A percentile compares a stretch with the other conserved stretches of the same genome.
These are phyloP conservation scores for Hymenoscyphus fraxineus DNA, from an alignment of 2,329 filamentous ascomycete genomes.

Conservation along the genomic window DNA sequence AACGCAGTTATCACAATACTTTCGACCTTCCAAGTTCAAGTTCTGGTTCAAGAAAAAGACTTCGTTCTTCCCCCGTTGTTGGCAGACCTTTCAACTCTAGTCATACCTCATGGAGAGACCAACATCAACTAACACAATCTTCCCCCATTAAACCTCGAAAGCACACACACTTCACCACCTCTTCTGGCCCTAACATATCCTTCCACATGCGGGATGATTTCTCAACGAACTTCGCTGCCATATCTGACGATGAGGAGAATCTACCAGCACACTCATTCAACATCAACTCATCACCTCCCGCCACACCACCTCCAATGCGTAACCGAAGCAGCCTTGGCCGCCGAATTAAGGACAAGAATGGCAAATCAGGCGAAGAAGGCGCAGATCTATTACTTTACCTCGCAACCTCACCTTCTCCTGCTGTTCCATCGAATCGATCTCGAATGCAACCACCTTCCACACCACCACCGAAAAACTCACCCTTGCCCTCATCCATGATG, in stretches of 20 bases:
- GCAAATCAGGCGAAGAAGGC: conserved; percentile 71
- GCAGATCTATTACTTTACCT: conserved; percentile 79
- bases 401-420: conserved; percentile 86
- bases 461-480: conserved; percentile 68
- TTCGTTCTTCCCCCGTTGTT: conserved; percentile 61
- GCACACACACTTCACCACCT: conserved; percentile 70
- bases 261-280: conserved; percentile 74
- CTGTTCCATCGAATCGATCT: conserved; percentile 52
- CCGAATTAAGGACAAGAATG: conserved; percentile 48
- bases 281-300: conserved; percentile 75
- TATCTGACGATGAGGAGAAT: conserved; percentile 80
- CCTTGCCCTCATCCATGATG: conserved; percentile 81
- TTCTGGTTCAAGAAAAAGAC: conserved; percentile 60
- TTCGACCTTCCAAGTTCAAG: conserved; percentile 52
- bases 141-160: conserved; percentile 78
- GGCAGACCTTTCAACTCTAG: conserved; percentile 52
- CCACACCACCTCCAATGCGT: conserved; percentile 70
- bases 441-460: conserved; percentile 70
- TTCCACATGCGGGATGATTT: conserved; percentile 64
- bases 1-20: conserved; percentile 58
- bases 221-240: conserved; percentile 58
- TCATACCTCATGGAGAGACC: conserved; percentile 69
- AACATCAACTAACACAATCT: conserved; percentile 74
- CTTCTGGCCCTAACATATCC: conserved; percentile 68
- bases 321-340: conserved; percentile 46